Evolutionary conservation across 2,329 filamentous ascomycete species (phyloP).

Genomic region (Fusarium armeniacum): DNA sequence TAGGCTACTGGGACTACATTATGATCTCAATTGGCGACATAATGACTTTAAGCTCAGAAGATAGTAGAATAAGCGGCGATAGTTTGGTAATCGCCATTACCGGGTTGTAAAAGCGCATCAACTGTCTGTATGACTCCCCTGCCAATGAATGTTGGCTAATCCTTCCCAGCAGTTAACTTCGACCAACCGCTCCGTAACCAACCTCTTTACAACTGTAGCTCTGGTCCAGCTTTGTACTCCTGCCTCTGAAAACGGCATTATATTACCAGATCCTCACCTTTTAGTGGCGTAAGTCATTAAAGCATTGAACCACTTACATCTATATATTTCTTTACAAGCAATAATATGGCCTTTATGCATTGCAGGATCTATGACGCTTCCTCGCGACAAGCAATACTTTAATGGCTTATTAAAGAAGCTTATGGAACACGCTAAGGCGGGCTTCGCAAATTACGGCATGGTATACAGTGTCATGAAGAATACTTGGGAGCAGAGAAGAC

Average conservation of each 20-base stretch:
- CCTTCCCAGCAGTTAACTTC: background rate
- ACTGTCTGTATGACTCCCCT: background rate
- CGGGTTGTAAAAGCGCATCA: background rate
- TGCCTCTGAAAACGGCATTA: constrained; percentile 1
- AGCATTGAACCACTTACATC: constrained; percentile 21
- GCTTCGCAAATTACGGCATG: constrained; percentile 40
- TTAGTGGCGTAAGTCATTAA: constrained; percentile 24
- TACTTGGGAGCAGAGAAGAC: constrained; percentile 25
- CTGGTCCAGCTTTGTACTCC: constrained; percentile 35
- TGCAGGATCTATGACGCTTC: constrained; percentile 32
- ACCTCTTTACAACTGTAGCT: constrained; percentile 32
- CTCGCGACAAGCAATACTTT: constrained; percentile 33
- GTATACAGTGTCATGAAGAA: constrained; percentile 31
- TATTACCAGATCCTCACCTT: background rate
- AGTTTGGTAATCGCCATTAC: too few species aligned
- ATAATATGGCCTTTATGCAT: constrained; percentile 38
- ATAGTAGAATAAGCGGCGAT: background rate
- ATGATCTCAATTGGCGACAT: constrained; percentile 42
- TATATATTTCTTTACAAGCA: constrained; percentile 30
- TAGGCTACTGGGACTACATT: constrained; percentile 43
- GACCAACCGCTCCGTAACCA: constrained; percentile 2
- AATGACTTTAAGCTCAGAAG: background rate
- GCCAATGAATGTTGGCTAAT: background rate
- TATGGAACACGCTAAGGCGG: constrained; percentile 15
- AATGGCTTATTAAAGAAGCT: constrained; percentile 23